A percentile compares a stretch with the other conserved stretches of the same genome.
phyloP scores from a whole-genome alignment of 225 moss, liverwort and hornwort genomes.

The Physcomitrellopsis africana region DNA sequence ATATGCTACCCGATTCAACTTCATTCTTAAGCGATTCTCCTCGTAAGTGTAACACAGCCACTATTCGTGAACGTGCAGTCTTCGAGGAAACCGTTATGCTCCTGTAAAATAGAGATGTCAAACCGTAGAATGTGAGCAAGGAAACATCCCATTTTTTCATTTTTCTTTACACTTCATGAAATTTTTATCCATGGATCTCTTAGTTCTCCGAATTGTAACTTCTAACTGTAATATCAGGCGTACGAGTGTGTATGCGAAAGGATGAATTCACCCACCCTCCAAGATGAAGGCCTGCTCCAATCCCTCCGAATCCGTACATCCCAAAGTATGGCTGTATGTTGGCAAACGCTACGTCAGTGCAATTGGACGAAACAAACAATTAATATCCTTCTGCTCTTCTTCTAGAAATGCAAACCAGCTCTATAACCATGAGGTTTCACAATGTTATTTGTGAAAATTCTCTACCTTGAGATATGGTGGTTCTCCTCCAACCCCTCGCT shows the following conservation, averaged over 20 bases:
- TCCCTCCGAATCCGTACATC: conserved; percentile 34
- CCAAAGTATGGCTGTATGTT: conserved; percentile 31
- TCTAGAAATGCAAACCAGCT: too few relatives aligned
- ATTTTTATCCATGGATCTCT: too few relatives aligned
- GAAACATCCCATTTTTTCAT: too few relatives aligned
- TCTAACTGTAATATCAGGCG: too few relatives aligned
- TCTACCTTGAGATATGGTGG: conserved; percentile 31
- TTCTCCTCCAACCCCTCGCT: conserved; percentile 26
- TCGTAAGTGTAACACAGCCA: conserved; percentile 45
- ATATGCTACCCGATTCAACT: conserved; percentile 50
- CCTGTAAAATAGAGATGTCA: conserved; percentile 23
- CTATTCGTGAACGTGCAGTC: conserved; percentile 36
- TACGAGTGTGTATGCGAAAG: too few relatives aligned
- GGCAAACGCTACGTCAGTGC: neutral
- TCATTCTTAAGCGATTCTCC: conserved; percentile 34
- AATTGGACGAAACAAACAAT: neutral
- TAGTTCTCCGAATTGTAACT: too few relatives aligned
- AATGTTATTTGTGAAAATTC: neutral
- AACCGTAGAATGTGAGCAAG: too few relatives aligned
- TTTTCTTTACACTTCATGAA: too few relatives aligned
- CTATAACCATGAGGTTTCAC: too few relatives aligned
- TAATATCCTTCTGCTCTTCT: too few relatives aligned
- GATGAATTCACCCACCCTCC: conserved; percentile 18
- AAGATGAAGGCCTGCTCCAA: conserved; percentile 35
- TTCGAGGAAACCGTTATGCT: conserved; percentile 54